Evolutionary conservation across 2,329 filamentous ascomycete species (phyloP), one percentile per base, ranked within the genome.

Genomic region (Cytospora leucostoma): DNA sequence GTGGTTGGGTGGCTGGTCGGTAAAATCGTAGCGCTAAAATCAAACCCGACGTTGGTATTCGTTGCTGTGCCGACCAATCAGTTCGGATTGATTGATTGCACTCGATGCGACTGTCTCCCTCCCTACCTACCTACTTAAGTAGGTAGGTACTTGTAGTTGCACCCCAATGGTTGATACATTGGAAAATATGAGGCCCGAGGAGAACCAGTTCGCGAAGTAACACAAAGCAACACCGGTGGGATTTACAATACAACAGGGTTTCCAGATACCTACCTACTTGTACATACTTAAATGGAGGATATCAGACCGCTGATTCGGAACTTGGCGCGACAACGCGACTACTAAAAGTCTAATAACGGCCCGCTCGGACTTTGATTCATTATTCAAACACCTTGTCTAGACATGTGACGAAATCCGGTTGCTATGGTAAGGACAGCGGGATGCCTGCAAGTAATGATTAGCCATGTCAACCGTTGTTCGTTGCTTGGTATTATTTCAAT

Each of bases 51-150:
- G 19, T 49, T 7, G 35, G 35, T 15, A 57, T 57, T 64, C 27
- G 62, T 53, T 61, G 58, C 34, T 47, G 21, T 32, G 62, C 62
- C 62, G 58, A 57, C 50, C 58, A 59, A 59, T 62, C 54, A 55
- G 35, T 58, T 50, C 34, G 21, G 32, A 33, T 32, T n/a, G 40
- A 27, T 17, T 56, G 3, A 19, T 13, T 37, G 34, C 52, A 38
- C 38, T 21, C 33, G 40, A 44, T n/a, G 17, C 35, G 35, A 15
- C 10, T 19, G 19, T 19, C 19, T 47, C n/a, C 44, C 35, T 13
- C 35, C 44, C 44, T 50, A 27, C 12, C n/a, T 34, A 50, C 15
- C n/a, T 40, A 38, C 21, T 19, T 15, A 51, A 19, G 38, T 44
- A 44, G 17, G n/a, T 44, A n/a, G n/a, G n/a, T n/a, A 27, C 27